Evolutionary conservation across 179 eudicot genomes (phyloP), one percentile per base, ranked within the genome.

Genomic region (Amaranthus tricolor): DNA sequence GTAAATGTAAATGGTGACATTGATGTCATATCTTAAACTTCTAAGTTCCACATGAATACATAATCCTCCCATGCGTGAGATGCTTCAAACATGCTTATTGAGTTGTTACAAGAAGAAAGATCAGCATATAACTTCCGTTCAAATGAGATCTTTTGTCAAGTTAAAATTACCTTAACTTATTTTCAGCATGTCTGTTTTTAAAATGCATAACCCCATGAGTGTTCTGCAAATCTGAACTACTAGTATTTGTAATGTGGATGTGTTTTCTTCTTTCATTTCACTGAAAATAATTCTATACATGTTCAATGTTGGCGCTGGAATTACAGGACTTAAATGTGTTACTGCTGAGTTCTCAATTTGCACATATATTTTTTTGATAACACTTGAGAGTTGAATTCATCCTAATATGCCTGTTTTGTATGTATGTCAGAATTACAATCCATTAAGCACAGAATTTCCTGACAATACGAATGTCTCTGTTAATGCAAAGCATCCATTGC

Each of bases 371-470:
- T 51, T 58, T 64, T 45, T 48, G 0, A 57, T 55, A 60, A 10
- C n/a, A 61, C 21, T 60, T 69, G 45, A 31, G 19, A 31, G 19
- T 14, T 72, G 40, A 31, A 31, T 31, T 31, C 60, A 69, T 71
- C 75, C 78, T 81, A 50, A 78, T 71, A 56, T 58, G 71, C 56
- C 20, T 64, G 19, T 44, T 16, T 56, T 2, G 69, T 19, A 13
- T 76, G 73, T 53, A 65, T 73, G 15, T 62, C 85, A 85, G 88
- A 77, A 66, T 70, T 76, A 77, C 83, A 79, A 76, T 56, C 81
- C 77, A 43, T 66, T 58, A 45, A 62, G 74, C 66, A 57, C 68
- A 55, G 83, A 81, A 51, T 53, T 64, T 63, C 80, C 75, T 40
- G 83, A 80, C 76, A 44, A 62, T 77, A 21, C 80, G 43, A 79